Evolutionary conservation across 768 basidiomycete genomes (phyloP), one percentile per base, ranked within the genome.

Genomic region (Russula virescens): DNA sequence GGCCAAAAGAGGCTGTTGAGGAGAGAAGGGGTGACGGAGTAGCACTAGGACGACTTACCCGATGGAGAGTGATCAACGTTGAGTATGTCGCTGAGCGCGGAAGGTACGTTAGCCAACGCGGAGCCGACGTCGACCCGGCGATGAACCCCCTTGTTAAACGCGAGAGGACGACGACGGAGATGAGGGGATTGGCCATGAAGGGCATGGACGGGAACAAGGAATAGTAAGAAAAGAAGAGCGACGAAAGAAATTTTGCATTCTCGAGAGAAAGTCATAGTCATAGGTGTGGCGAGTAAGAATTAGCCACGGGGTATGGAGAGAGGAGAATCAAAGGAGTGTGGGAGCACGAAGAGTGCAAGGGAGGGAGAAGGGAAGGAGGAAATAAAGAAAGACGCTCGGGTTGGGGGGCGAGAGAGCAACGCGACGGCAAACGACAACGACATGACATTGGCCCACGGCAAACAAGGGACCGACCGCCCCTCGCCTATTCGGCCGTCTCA

Each of bases 291-390:
- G 14, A 40, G 40, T 9, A 16, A 40, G 14, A 8, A 43, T 19
- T 46, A 26, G 3, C 19, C 21, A 21, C 31, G 34, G 57, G n/a
- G 31, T 21, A 53, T 7, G 28, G 21, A 18, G 35, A 46, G 26
- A 25, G 38, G 25, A 35, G 13, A 3, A 10, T 16, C 18, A 64
- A 66, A 66, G 16, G 62, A 66, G 54, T 61, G 62, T 66, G 62
- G 42, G 28, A 11, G 63, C 63, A 60, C 63, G n/a, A 23, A 16
- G 2, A 45, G 58, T 60, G 63, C 63, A 55, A 8, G 21, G 19
- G 34, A 34, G 40, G 7, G 47, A 42, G n/a, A 23, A 43, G 52
- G 34, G 8, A 38, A 14, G 13, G 13, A 11, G 38, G 38, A 11
- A 38, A 38, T 31, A 31, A 31, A 31, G 38, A 26, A 26, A 26